Percentiles rank a stretch among this genome's conserved stretches.
Conservation (phyloP, 2,329 filamentous ascomycete species). For the Xylaria sp. region DNA sequence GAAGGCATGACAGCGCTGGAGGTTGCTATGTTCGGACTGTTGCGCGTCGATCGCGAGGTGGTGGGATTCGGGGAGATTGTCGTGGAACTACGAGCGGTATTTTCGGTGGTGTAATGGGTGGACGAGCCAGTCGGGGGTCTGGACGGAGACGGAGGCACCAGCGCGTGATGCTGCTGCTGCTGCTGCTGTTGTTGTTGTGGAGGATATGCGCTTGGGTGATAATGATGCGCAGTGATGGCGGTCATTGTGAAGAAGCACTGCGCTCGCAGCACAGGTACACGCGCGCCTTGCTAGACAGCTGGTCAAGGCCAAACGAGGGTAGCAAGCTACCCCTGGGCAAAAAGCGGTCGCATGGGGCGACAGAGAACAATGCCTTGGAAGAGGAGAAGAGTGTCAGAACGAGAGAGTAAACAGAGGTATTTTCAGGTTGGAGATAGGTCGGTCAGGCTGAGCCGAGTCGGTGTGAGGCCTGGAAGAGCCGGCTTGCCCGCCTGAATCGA, state of each 20-base stretch:
- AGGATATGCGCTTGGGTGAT: constrained; percentile 42
- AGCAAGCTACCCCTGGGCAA: constrained; percentile 32
- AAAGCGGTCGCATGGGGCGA: constrained; percentile 24
- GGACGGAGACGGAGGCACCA: constrained; percentile 34
- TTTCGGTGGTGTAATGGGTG: constrained; percentile 18
- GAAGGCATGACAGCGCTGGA: constrained; percentile 41
- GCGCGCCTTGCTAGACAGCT: constrained; percentile 11
- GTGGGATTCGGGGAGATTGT: constrained; percentile 19
- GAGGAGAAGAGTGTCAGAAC: background rate
- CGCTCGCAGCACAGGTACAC: constrained; percentile 34
- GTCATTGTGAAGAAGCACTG: constrained; percentile 44
- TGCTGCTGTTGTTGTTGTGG: constrained; percentile 35
- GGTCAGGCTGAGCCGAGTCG: constrained; percentile 29
- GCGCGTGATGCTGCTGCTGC: constrained; percentile 29
- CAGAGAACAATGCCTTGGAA: constrained; percentile 1
- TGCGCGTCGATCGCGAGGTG: constrained; percentile 30
- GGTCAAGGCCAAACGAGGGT: constrained; percentile 16
- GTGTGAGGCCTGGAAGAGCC: constrained; percentile 11
- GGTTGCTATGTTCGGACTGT: constrained; percentile 19
- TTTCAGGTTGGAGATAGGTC: background rate
- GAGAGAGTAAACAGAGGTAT: background rate
- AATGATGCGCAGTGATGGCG: constrained; percentile 43
- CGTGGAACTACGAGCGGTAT: constrained; percentile 20
- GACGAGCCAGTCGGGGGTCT: constrained; percentile 9
- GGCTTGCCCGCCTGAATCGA: constrained; percentile 1